A percentile compares a stretch with the other conserved stretches of the same genome.
Evolutionary conservation across 108 stramenopile genomes (phyloP).

Genomic region (Nitzschia sp.): DNA sequence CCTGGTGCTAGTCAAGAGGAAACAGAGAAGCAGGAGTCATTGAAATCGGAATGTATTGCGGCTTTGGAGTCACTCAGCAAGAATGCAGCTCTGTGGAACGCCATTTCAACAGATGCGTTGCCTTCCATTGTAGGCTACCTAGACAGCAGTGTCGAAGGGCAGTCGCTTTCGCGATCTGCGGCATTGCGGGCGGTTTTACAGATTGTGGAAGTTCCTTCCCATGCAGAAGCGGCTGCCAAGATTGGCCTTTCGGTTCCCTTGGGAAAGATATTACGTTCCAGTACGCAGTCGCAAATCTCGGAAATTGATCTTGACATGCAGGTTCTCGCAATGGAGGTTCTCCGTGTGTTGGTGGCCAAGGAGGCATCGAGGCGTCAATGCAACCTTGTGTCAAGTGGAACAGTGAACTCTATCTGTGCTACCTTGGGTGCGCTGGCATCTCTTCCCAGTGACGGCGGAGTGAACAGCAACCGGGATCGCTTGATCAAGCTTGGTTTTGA

Average conservation of each 20-base stretch:
- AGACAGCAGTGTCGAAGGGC: conserved; percentile 23
- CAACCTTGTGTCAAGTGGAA: conserved; percentile 26
- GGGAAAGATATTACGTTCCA: conserved; percentile 18
- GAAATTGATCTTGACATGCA: background rate
- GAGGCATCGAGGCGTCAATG: conserved; percentile 27
- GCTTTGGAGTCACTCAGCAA: conserved; percentile 68
- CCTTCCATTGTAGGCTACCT: conserved; percentile 65
- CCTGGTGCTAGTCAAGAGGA: conserved; percentile 42
- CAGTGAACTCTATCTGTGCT: conserved; percentile 36
- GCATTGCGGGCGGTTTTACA: conserved; percentile 59
- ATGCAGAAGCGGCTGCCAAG: conserved; percentile 55
- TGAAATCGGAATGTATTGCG: conserved; percentile 67
- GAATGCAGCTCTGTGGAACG: conserved; percentile 65
- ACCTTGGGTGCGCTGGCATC: conserved; percentile 17
- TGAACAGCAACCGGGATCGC: conserved; percentile 4
- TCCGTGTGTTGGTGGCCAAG: conserved; percentile 45
- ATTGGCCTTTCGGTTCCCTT: conserved; percentile 50
- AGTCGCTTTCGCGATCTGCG: conserved; percentile 11
- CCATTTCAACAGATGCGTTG: conserved; percentile 59
- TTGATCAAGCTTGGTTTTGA: conserved; percentile 52
- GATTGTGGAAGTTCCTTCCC: conserved; percentile 66
- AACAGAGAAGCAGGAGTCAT: conserved; percentile 41
- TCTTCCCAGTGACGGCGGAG: background rate
- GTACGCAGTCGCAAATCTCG: background rate
- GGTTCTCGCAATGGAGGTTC: conserved; percentile 50